Base-by-base conservation (phyloP, 1,284 basidiomycete genomes). In the Coniferiporia weirii region DNA sequence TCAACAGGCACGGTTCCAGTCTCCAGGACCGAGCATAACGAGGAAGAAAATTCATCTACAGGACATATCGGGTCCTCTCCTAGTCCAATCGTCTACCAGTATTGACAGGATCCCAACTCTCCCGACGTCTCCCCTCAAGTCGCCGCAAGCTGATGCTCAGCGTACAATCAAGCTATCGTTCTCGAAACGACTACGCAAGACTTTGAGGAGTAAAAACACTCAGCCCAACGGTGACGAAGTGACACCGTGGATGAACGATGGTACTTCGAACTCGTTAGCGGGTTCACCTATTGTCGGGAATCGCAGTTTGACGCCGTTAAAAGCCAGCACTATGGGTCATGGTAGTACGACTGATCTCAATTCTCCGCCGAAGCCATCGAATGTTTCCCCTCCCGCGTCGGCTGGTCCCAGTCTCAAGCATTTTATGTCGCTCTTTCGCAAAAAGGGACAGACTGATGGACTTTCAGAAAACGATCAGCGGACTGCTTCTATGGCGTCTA, bases 341-440 rank as follows among this genome's bases (percentile, higher is more conserved):
- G 36, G 34, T 13, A 49, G 40, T n/a, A 15, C 54, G 56, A 52
- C 49, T 40, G 46, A 57, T 32, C 47, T 60, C 35, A 49, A 60
- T 59, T 46, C 46, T 56, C 59, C 64, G 62, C 70, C 60, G 68
- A 75, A 57, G 67, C 65, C 47, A 15, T 69, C 75, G 27, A 69
- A 46, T 34, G 19, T 56, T 17, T 61, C 64, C 36, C 84, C 86
- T 19, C 85, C 86, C 63, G 81, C 85, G 4, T 84, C 87, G 19
- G 81, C 87, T 22, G 78, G 83, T 12, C 89, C 88, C 38, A 85
- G 87, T 46, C 66, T 91, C 22, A 88, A 84, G 69, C 84, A 87
- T 9, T 86, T 92, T 70, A 90, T 92, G 81, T 82, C 88, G 32
- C 81, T 87, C 43, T 87, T 92, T 69, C 81, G 87, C 53, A 91